Percentiles rank a stretch among this genome's conserved stretches.
These are phyloP conservation scores for Luffa acutangula DNA, from an alignment of 306 rosid species.

Conservation along the genomic window DNA sequence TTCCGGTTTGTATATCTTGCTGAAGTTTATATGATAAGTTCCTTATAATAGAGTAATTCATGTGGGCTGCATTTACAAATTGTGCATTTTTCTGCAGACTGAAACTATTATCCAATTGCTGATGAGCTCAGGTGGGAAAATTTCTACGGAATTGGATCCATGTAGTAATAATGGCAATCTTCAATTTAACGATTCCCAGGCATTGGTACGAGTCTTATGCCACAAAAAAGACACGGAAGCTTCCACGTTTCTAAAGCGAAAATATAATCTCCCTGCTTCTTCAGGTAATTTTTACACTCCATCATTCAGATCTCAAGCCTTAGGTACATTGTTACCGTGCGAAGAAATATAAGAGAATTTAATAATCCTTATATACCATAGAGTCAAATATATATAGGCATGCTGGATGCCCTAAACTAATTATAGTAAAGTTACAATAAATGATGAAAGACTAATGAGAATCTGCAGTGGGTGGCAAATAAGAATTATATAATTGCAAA, in stretches of 20 bases:
- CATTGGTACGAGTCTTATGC: conserved; percentile 36
- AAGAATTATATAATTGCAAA: too few species aligned
- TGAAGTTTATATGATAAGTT: background rate
- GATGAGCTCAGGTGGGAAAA: conserved; percentile 38
- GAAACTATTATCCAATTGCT: conserved; percentile 37
- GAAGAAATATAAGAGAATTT: too few species aligned
- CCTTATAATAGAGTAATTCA: background rate
- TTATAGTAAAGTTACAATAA: too few species aligned
- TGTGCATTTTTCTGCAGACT: conserved; percentile 22
- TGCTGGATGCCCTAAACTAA: too few species aligned
- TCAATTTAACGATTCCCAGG: conserved; percentile 25
- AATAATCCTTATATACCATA: too few species aligned
- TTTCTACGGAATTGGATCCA: conserved; percentile 25
- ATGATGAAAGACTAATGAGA: too few species aligned
- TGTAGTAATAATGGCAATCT: conserved; percentile 8
- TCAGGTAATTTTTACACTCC: conserved; percentile 26
- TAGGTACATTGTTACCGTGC: background rate
- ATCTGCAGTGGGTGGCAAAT: too few species aligned
- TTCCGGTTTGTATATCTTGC: conserved; percentile 28
- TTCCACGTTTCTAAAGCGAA: conserved; percentile 34
- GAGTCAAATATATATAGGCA: too few species aligned
- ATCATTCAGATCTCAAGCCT: background rate
- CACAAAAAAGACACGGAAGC: conserved; percentile 50
- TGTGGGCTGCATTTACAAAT: background rate
- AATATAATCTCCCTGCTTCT: conserved; percentile 42